Base-by-base conservation (phyloP, 305 asterid species). In the Fraxinus floribunda region DNA sequence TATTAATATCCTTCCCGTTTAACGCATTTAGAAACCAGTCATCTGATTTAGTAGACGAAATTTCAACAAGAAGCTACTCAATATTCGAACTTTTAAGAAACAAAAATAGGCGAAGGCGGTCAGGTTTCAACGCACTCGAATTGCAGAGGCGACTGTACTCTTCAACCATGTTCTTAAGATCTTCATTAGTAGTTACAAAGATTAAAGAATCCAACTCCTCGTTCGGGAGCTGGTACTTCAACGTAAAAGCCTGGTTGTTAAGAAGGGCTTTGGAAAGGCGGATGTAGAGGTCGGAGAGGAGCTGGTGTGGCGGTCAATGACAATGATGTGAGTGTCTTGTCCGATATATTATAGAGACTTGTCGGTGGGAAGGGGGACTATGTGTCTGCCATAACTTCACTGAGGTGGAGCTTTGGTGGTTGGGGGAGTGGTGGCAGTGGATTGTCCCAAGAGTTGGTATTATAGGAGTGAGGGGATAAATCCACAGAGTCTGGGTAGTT, bases 391-490 rank as follows among this genome's bases (percentile, higher is more conserved):
- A 26, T 26, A 26, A 82, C 86, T 86, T 49, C 87, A 83, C 89
- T 86, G 15, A 86, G 83, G 60, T 87, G 81, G 39, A 86, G 84
- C 57, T 86, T 86, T 29, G 41, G 49, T 11, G 30, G 20, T 4
- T 26, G 78, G 52, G 73, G 36, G 24, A 24, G 38, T 30, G 66
- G 73, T 4, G 81, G 76, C 8, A 62, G 38, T 18, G 79, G 79
- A 7, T 84, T 84, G 7, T 84, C 87, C 87, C 87, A 84, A 24
- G 86, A 64, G 8, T 77, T 83, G 2, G 79, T 70, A 34, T 68
- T 22, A 20, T 77, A 79, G 29, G 85, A 84, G 44, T 85, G 84
- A 7, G 91, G 91, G 11, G 89, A 86, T 10, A 89, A 89, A 9
- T 85, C 89, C 0, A 77, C 64, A 3, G 91, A 83, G 82, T 84